phyloP scores from a whole-genome alignment of 179 eudicot species.

The Carnegiea gigantea region DNA sequence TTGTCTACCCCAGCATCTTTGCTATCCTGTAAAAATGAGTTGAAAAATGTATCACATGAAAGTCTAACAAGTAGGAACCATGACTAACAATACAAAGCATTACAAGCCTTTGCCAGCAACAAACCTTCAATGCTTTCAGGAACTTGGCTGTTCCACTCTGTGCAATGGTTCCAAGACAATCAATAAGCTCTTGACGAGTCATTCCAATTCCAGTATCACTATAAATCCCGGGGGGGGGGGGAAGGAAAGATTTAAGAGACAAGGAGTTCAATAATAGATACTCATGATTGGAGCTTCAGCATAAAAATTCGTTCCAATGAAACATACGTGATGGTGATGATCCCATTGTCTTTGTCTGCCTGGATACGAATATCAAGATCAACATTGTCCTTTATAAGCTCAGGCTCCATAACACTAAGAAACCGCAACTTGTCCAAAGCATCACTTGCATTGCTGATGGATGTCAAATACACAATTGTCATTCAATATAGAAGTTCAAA shows the following conservation, averaged over 20 bases:
- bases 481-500: background rate
- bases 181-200: constrained; percentile 89
- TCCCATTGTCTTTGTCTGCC: constrained; percentile 83
- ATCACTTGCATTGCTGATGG: constrained; percentile 93
- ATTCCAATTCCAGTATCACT: constrained; percentile 98
- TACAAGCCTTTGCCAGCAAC: background rate
- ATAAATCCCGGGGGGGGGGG: constrained; percentile 11
- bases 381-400: constrained; percentile 59
- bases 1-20: constrained; percentile 86
- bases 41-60: background rate
- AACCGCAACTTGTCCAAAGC: constrained; percentile 97
- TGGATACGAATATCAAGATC: constrained; percentile 92
- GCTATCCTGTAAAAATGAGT: constrained; percentile 64
- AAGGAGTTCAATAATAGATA: background rate
- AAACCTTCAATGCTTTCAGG: constrained; percentile 83
- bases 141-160: constrained; percentile 99
- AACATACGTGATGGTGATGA: constrained; percentile 79
- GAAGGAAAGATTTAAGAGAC: background rate
- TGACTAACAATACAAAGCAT: background rate
- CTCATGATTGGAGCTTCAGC: background rate
- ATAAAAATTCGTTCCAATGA: background rate
- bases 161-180: constrained; percentile 96
- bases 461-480: background rate
- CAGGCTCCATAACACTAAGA: constrained; percentile 80
- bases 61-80: background rate